Evolutionary conservation across 495 filamentous ascomycete genomes (phyloP), one percentile per base, ranked within the genome.

Genomic region (Cryomyces antarcticus): DNA sequence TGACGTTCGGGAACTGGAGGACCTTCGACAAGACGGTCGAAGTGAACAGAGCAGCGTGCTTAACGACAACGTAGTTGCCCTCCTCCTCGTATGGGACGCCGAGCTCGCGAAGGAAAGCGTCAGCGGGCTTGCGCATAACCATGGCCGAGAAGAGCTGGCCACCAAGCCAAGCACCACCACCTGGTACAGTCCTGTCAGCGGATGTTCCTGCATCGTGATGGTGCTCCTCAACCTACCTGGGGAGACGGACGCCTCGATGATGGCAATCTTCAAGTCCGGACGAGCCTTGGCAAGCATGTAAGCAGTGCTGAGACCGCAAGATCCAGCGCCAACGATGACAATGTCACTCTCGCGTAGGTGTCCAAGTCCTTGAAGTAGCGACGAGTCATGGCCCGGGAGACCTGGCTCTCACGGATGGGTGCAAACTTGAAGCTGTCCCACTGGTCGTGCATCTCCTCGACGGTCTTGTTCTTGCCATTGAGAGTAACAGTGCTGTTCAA

Each of bases 131-230:
- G 50, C 85, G 82, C 74, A 93, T 82, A 45, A 93, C 73, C 85
- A 93, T 93, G 42, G 83, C 84, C 52, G 71, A 77, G 70, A 93
- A 92, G 37, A 92, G 77, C 62, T 93, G 85, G 38, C 85, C 85
- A 50, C 85, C 84, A 31, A 93, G 73, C 85, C 85, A 93, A 44
- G 84, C 83, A 55, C 85, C 85, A 54, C 84, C 85, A 47, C 84
- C 69, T 47, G 17, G 9, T 7, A 13, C 24, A 10, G 38, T 44
- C 44, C 13, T 24, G n/a, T 43, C 11, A 7, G 13, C n/a, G 37
- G 28, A 41, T 44, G 7, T 7, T 37, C 7, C 28, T 7, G 1
- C 12, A 46, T 27, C 45, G 37, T 12, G 31, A 12, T 6, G 29
- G 41, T 33, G 28, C 12, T 28, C 28, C 28, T 17, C 48, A 68